Percentiles rank a stretch among this genome's conserved stretches.
Conservation (phyloP, 306 rosid species). For the Castanea sativa region DNA sequence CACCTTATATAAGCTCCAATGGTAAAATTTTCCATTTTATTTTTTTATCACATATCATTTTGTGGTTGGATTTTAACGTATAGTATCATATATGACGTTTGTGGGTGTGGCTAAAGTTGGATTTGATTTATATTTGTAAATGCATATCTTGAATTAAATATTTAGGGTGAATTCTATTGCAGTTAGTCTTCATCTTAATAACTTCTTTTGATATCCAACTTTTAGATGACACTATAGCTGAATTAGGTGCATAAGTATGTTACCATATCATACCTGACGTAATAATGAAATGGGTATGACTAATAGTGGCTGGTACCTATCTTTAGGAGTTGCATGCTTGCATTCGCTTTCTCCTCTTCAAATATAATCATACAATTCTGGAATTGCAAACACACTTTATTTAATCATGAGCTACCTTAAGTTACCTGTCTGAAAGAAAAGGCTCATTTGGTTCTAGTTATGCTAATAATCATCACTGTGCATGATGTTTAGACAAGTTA, state of each 20-base stretch:
- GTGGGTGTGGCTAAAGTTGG: not conserved
- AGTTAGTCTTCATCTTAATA: not conserved
- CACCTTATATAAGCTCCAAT: not conserved
- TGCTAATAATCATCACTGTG: not conserved
- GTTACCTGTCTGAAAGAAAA: not conserved
- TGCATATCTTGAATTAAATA: not conserved
- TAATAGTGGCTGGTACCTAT: not conserved
- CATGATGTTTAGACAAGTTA: not conserved
- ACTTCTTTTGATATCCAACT: not conserved
- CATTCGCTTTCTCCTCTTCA: not conserved
- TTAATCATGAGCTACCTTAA: constrained; percentile 2
- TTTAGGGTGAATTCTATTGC: not conserved
- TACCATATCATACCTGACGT: not conserved
- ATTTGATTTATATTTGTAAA: not conserved
- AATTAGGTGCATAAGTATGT: not conserved
- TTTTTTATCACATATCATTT: not conserved
- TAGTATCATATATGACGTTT: not conserved
- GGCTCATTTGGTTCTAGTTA: constrained; percentile 2
- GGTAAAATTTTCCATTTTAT: not conserved
- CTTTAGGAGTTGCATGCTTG: not conserved
- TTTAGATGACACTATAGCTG: not conserved
- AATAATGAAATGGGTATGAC: not conserved
- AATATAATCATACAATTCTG: not conserved
- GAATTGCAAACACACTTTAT: not conserved
- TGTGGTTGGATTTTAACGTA: not conserved